Conservation (phyloP, 2,329 filamentous ascomycete genomes). For the Talaromyces islandicus region DNA sequence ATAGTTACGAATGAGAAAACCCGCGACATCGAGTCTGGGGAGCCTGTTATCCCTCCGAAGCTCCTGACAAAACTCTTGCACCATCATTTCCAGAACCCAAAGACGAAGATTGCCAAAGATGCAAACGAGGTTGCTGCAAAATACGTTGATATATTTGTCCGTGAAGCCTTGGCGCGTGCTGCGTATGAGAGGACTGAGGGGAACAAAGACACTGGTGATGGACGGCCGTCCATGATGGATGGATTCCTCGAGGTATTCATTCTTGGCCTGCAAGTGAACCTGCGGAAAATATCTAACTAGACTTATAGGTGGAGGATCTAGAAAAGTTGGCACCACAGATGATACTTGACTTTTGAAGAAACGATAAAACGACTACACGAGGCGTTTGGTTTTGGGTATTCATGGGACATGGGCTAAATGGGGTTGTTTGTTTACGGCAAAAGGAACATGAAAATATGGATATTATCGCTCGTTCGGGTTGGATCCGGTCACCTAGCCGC, state of each 20-base stretch:
- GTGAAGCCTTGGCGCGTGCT: constrained; percentile 78
- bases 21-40: constrained; percentile 26
- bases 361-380: neutral
- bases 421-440: neutral
- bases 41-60: constrained; percentile 59
- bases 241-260: constrained; percentile 67
- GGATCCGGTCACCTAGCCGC: neutral
- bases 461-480: neutral
- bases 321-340: constrained; percentile 83
- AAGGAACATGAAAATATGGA: neutral
- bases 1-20: constrained; percentile 25
- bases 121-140: constrained; percentile 71
- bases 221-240: constrained; percentile 33
- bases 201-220: constrained; percentile 17
- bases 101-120: constrained; percentile 68
- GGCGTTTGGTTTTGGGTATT: neutral
- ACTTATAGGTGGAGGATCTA: constrained; percentile 69
- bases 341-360: constrained; percentile 67
- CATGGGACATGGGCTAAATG: neutral
- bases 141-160: constrained; percentile 87
- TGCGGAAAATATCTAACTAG: neutral
- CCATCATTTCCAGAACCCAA: constrained; percentile 66
- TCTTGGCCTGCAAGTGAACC: neutral
- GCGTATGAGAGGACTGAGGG: constrained; percentile 57
- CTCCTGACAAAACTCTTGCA: constrained; percentile 72